Evolutionary conservation across 345 rosid species (phyloP), one percentile per base, ranked within the genome.

Genomic region (Turritis glabra): DNA sequence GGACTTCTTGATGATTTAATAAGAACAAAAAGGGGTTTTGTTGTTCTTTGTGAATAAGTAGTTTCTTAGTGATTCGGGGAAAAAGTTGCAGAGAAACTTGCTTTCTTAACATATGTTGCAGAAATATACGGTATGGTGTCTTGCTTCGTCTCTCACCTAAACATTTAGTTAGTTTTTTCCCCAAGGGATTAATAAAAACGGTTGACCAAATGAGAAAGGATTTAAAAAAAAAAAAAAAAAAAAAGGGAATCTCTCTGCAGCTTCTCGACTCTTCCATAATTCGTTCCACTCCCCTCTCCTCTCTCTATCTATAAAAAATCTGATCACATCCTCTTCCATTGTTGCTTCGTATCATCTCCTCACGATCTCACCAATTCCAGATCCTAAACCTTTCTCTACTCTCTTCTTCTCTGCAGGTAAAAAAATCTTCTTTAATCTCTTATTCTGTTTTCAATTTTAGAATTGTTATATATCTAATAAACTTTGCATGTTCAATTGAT

Each of bases 201-300:
- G 8, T 30, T 30, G 7, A 5, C 33, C 33, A 6, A 5, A 30
- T 30, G 9, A 30, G 35, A 30, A 30, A n/a, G n/a, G n/a, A n/a
- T n/a, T 30, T 30, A 1, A 30, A 7, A 5, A 12, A 38, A 41
- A 5, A 41, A 5, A 14, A 41, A 14, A 5, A 12, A 19, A 35
- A 4, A 44, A 29, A 5, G 41, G 7, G 69, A 68, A 68, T 68
- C 51, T 40, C 13, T 5, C 35, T 30, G 0, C 21, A 3, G 67
- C 58, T 58, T 71, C 67, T 59, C 22, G 75, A 71, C 6, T 44
- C 67, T 71, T 71, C 75, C 57, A 57, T 26, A 7, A 14, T 41
- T 44, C 8, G 27, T 40, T 52, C 53, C 52, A 7, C 53, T 11
- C 1, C 14, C 9, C 9, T 35, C 50, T 67, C 25, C 50, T 67